phyloP scores from a whole-genome alignment of 2,329 filamentous ascomycete genomes.

The Fusarium mundagurra region DNA sequence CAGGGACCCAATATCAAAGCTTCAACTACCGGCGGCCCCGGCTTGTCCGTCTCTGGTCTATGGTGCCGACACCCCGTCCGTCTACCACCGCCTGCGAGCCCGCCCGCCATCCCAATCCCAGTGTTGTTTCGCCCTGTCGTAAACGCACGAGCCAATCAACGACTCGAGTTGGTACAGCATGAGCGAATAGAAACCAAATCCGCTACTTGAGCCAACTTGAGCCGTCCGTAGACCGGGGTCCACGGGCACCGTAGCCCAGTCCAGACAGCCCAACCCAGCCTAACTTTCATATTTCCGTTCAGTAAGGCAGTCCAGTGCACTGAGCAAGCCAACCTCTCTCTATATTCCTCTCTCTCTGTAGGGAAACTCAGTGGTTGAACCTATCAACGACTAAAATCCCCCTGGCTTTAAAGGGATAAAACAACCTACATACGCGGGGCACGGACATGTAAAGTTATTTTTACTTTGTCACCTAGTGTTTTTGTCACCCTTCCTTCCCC shows the following conservation, averaged over 20 bases:
- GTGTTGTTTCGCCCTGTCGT: conserved; percentile 15
- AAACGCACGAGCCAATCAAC: conserved; percentile 19
- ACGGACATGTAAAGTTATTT: conserved; percentile 46
- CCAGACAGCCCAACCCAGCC: conserved; percentile 3
- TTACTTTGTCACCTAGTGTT: conserved; percentile 41
- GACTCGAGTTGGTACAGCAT: not conserved
- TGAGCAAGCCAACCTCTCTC: not conserved
- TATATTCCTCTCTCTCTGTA: not conserved
- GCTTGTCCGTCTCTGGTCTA: conserved; percentile 21
- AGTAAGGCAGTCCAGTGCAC: not conserved
- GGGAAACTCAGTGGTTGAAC: not conserved
- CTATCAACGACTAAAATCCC: conserved; percentile 4
- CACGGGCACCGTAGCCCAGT: conserved; percentile 12
- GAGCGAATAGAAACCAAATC: conserved; percentile 18
- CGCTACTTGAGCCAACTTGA: conserved; percentile 19
- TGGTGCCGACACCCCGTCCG: conserved; percentile 5
- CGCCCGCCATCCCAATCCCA: conserved; percentile 24
- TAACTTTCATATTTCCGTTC: not conserved
- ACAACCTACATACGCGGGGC: conserved; percentile 10
- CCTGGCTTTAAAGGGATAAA: not conserved
- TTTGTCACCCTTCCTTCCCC: conserved; percentile 36
- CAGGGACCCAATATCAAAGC: conserved; percentile 10
- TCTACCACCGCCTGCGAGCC: conserved; percentile 25
- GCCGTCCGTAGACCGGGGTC: conserved; percentile 16
- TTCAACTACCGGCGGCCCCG: conserved; percentile 38